Evolutionary conservation across 2,329 filamentous ascomycete species (phyloP).

Genomic region (Apiospora phragmitis): DNA sequence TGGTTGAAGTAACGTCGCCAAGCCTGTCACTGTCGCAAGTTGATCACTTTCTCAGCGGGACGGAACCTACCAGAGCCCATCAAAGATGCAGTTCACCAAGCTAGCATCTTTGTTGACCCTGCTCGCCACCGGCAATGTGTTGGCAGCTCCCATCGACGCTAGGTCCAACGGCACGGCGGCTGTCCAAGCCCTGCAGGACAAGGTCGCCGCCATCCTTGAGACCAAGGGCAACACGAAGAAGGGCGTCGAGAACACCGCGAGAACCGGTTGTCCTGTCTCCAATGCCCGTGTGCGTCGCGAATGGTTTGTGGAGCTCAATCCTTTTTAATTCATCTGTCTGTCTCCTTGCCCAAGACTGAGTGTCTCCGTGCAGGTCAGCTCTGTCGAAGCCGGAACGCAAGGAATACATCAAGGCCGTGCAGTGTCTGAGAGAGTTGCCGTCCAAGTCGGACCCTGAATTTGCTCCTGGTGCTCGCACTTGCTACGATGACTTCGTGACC

Average conservation of each 20-base stretch:
- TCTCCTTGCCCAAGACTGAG: too few relatives aligned
- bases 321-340: too few relatives aligned
- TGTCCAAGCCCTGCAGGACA: slow-evolving; percentile 12
- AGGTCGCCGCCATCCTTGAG: slow-evolving; percentile 5
- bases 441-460: slow-evolving; percentile 23
- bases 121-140: neutral
- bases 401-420: slow-evolving; percentile 27
- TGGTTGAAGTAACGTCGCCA: neutral
- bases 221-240: slow-evolving; percentile 14
- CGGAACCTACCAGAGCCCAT: neutral
- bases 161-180: neutral
- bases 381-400: slow-evolving; percentile 11
- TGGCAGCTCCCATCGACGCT: neutral
- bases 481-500: slow-evolving; percentile 35
- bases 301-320: neutral
- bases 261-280: neutral
- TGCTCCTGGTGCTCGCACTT: slow-evolving; percentile 28
- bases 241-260: slow-evolving; percentile 7
- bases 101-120: neutral
- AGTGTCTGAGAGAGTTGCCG: slow-evolving; percentile 24
- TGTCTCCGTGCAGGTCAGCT: neutral
- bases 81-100: neutral
- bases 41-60: neutral
- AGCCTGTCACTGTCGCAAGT: neutral
- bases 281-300: neutral